A percentile compares a stretch with the other conserved stretches of the same genome.
Evolutionary conservation across 2,329 filamentous ascomycete species (phyloP).

Genomic region (Knufia petricola): DNA sequence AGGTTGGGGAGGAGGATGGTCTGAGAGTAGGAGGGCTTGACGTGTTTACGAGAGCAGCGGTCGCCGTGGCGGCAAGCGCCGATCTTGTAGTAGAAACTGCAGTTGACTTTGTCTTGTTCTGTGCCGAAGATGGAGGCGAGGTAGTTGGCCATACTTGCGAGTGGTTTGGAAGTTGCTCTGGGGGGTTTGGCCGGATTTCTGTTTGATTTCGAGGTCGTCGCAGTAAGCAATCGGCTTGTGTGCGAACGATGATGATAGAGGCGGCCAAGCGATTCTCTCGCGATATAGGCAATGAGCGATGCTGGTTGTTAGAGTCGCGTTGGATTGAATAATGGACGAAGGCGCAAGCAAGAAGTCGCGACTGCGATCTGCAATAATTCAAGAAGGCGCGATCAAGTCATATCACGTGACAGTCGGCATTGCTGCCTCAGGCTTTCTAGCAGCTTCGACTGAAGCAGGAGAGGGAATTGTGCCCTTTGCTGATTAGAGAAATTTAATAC

Average conservation of each 20-base stretch:
- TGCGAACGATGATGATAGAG: too few species aligned
- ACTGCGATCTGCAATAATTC: background rate
- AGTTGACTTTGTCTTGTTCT: conserved; percentile 94
- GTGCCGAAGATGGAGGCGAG: conserved; percentile 99
- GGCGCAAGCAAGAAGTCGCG: conserved; percentile 3
- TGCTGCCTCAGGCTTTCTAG: conserved; percentile 8
- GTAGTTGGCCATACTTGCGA: conserved; percentile 75
- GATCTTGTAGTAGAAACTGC: conserved; percentile 99
- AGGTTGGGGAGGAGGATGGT: conserved; percentile 97
- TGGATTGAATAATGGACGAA: background rate
- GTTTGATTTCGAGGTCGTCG: background rate
- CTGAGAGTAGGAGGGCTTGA: conserved; percentile 96
- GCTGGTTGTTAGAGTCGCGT: too few species aligned
- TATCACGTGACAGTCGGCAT: conserved; percentile 6
- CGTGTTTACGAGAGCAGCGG: conserved; percentile 95
- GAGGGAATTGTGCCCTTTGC: too few species aligned
- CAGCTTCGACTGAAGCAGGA: conserved; percentile 2
- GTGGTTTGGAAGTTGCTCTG: background rate
- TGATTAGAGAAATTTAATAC: too few species aligned
- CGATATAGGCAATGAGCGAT: too few species aligned
- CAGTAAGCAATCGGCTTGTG: too few species aligned
- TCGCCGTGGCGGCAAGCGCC: conserved; percentile 97
- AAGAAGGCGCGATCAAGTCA: background rate
- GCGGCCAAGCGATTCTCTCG: too few species aligned
- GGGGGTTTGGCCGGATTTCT: background rate